phyloP scores from a whole-genome alignment of 1,139 yeast genomes.

The Magnusiomyces tetraspermus region DNA sequence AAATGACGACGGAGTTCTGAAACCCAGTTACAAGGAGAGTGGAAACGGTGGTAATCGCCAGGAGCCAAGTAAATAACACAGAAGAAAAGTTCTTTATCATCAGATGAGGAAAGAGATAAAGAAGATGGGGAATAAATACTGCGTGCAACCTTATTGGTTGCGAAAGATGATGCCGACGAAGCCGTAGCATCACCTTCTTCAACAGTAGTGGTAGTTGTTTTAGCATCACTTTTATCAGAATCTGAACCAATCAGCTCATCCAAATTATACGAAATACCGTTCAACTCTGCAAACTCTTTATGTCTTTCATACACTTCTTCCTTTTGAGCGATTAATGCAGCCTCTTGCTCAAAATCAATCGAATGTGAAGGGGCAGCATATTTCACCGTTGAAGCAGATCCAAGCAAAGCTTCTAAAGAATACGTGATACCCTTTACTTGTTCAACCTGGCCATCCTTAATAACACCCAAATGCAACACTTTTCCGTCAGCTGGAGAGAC shows the following conservation, averaged over 20 bases:
- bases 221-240: not conserved
- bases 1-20: constrained; percentile 88
- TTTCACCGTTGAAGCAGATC: constrained; percentile 36
- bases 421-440: constrained; percentile 96
- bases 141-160: constrained; percentile 20
- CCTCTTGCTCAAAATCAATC: constrained; percentile 36
- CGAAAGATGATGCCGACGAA: constrained; percentile 16
- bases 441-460: constrained; percentile 76
- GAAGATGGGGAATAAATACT: constrained; percentile 24
- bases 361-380: constrained; percentile 55
- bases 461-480: constrained; percentile 74
- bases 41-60: constrained; percentile 96
- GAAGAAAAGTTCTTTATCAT: constrained; percentile 60
- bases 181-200: constrained; percentile 32
- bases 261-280: constrained; percentile 64
- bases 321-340: constrained; percentile 1
- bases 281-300: constrained; percentile 66
- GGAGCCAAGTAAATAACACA: constrained; percentile 94
- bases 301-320: constrained; percentile 42
- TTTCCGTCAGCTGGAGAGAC: constrained; percentile 94
- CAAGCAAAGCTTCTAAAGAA: constrained; percentile 80
- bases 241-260: constrained; percentile 55
- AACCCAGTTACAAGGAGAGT: constrained; percentile 96
- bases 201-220: too few relatives aligned
- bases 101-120: constrained; percentile 20